phyloP scores from a whole-genome alignment of 73 alveolate genomes.

The Symbiodinium natans region DNA sequence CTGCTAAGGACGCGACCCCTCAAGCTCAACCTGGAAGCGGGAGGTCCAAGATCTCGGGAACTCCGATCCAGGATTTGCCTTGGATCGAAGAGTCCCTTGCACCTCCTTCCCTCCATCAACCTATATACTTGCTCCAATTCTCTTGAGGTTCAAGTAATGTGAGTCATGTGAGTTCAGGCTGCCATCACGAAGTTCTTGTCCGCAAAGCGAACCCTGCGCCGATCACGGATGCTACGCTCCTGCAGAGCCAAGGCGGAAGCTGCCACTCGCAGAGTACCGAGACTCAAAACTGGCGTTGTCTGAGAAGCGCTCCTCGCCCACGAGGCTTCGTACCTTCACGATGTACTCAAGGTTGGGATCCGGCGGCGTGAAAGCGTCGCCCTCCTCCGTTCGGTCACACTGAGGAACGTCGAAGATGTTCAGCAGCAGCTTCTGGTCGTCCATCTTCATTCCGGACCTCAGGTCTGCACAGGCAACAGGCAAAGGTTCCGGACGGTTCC shows the following conservation, averaged over 20 bases:
- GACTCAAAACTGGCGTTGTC: conserved; percentile 32
- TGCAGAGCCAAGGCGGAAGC: conserved; percentile 5
- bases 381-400: conserved; percentile 86
- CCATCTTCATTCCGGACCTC: conserved; percentile 20
- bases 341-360: conserved; percentile 59
- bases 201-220: conserved; percentile 75
- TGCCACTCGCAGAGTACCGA: neutral
- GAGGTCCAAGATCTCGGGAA: conserved; percentile 77
- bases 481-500: too few species aligned
- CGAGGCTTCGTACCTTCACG: neutral
- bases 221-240: conserved; percentile 73
- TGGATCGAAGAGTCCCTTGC: neutral
- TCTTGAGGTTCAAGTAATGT: too few species aligned
- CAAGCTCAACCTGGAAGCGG: conserved; percentile 27
- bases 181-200: conserved; percentile 63
- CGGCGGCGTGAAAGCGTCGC: conserved; percentile 64
- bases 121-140: too few species aligned
- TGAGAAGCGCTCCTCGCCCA: neutral
- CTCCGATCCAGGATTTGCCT: conserved; percentile 72
- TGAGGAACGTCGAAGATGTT: conserved; percentile 55
- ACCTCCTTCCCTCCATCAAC: too few species aligned
- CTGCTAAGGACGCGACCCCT: neutral
- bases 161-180: neutral
- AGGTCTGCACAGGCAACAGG: neutral
- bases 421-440: conserved; percentile 41